Evolutionary conservation across 2,329 filamentous ascomycete genomes (phyloP).

Genomic region (Xylaria sp.): DNA sequence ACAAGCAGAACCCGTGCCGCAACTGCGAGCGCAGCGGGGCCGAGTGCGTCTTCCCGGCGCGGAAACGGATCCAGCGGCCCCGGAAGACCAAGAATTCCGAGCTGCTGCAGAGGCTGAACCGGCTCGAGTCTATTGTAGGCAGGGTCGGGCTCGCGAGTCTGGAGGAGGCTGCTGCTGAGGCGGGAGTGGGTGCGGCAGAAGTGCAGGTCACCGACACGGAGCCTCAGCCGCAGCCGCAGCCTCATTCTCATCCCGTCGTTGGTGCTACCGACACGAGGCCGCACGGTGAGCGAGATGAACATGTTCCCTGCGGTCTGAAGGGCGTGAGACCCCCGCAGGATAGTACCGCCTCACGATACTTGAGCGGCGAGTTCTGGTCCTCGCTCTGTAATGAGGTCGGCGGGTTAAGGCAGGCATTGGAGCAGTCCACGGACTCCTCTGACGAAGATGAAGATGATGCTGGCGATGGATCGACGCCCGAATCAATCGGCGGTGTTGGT

Average conservation of each 20-base stretch:
- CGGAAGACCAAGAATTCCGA: slow-evolving; percentile 57
- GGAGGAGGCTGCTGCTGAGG: slow-evolving; percentile 21
- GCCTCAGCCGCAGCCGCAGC: neutral
- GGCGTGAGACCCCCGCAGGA: slow-evolving; percentile 33
- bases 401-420: slow-evolving; percentile 57
- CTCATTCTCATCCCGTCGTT: neutral
- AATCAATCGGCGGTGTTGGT: slow-evolving; percentile 33
- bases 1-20: slow-evolving; percentile 65
- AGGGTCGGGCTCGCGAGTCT: slow-evolving; percentile 53
- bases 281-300: neutral
- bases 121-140: slow-evolving; percentile 59
- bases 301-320: slow-evolving; percentile 3
- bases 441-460: slow-evolving; percentile 52
- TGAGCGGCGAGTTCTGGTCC: slow-evolving; percentile 58
- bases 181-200: slow-evolving; percentile 14
- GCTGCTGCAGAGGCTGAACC: slow-evolving; percentile 57
- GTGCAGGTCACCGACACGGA: neutral
- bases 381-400: slow-evolving; percentile 58
- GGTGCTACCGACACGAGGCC: neutral
- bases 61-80: slow-evolving; percentile 57
- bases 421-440: slow-evolving; percentile 56
- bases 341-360: slow-evolving; percentile 51
- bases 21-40: slow-evolving; percentile 61
- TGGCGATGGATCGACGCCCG: slow-evolving; percentile 43
- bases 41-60: slow-evolving; percentile 61